phyloP scores from a whole-genome alignment of 2,329 filamentous ascomycete genomes.

The Colletotrichum karsti region DNA sequence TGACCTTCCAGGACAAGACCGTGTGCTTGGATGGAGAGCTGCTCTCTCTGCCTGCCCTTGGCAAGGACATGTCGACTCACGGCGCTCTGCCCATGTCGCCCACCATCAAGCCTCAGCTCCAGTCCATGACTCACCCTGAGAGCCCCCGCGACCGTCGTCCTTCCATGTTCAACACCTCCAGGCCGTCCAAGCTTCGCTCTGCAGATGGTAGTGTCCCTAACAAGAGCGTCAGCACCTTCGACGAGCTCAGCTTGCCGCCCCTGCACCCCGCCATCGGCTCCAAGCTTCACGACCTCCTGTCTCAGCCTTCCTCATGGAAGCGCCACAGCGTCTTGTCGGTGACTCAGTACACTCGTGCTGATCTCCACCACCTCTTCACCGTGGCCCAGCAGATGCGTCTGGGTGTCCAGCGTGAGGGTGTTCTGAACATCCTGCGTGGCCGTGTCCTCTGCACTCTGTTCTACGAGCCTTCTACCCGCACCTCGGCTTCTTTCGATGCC shows the following conservation, averaged over 20 bases:
- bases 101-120: slow-evolving; percentile 59
- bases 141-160: slow-evolving; percentile 44
- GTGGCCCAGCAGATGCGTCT: slow-evolving; percentile 98
- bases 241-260: slow-evolving; percentile 57
- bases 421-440: slow-evolving; percentile 86
- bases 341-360: slow-evolving; percentile 85
- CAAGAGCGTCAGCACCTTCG: slow-evolving; percentile 34
- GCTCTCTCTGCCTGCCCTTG: slow-evolving; percentile 62
- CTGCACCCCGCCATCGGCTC: slow-evolving; percentile 62
- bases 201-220: slow-evolving; percentile 13
- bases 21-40: slow-evolving; percentile 78
- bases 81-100: slow-evolving; percentile 65
- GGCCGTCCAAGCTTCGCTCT: slow-evolving; percentile 41
- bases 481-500: slow-evolving; percentile 94
- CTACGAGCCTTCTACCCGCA: slow-evolving; percentile 96
- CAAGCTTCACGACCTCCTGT: slow-evolving; percentile 76
- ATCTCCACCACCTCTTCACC: slow-evolving; percentile 93
- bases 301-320: slow-evolving; percentile 83
- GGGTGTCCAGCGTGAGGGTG: slow-evolving; percentile 90
- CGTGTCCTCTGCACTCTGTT: slow-evolving; percentile 92
- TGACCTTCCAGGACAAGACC: slow-evolving; percentile 78
- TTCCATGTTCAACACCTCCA: slow-evolving; percentile 39
- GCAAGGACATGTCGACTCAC: slow-evolving; percentile 81
- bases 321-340: slow-evolving; percentile 91
- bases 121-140: slow-evolving; percentile 45